Evolutionary conservation across 2,329 filamentous ascomycete genomes (phyloP).

Genomic region (Diaporthe batatas): DNA sequence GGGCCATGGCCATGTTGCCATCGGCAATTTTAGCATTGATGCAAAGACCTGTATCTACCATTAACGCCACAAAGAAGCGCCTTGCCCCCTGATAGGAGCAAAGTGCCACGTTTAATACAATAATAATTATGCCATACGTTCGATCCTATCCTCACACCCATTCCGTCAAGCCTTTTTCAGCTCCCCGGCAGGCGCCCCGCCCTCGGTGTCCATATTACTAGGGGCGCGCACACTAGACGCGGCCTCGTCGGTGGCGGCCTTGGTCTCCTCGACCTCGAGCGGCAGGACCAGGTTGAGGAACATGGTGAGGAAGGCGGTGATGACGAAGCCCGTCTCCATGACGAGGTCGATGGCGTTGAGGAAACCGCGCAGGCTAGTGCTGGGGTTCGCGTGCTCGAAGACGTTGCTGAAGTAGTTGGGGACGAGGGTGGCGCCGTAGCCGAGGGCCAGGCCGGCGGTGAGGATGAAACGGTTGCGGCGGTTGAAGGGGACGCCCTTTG

Average conservation of each 20-base stretch:
- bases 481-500: conserved; percentile 77
- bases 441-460: conserved; percentile 79
- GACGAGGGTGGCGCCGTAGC: conserved; percentile 77
- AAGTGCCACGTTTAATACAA: neutral
- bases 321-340: conserved; percentile 80
- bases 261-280: conserved; percentile 80
- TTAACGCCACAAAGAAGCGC: conserved; percentile 5
- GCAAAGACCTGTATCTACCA: conserved; percentile 25
- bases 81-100: neutral
- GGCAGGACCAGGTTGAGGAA: conserved; percentile 80
- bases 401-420: conserved; percentile 77
- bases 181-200: conserved; percentile 6
- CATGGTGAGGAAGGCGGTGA: conserved; percentile 80
- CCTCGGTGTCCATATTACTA: conserved; percentile 10
- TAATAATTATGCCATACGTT: neutral
- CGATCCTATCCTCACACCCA: neutral
- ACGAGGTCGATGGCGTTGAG: conserved; percentile 80
- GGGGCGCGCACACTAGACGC: conserved; percentile 9
- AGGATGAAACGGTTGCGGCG: conserved; percentile 86
- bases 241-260: conserved; percentile 51
- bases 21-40: conserved; percentile 18
- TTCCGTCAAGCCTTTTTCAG: conserved; percentile 3
- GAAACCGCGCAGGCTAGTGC: conserved; percentile 79
- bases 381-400: conserved; percentile 72
- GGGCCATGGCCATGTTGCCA: neutral